phyloP scores from a whole-genome alignment of 192 early-diverging fungal genomes.

The Backusella luteola region DNA sequence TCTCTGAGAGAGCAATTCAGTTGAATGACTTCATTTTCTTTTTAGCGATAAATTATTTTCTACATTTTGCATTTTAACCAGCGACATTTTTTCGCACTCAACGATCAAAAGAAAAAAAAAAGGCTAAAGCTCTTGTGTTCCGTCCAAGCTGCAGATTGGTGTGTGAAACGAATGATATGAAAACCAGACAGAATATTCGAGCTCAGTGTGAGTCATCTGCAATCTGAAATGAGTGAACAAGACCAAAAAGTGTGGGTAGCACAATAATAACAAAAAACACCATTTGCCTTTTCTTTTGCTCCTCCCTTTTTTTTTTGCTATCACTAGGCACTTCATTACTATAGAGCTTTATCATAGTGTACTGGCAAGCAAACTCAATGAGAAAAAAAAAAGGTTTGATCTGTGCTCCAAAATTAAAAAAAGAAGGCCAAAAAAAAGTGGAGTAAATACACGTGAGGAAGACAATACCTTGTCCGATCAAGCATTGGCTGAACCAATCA shows the following conservation, averaged over 20 bases:
- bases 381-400: neutral
- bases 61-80: no score
- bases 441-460: neutral
- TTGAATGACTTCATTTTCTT: no score
- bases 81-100: no score
- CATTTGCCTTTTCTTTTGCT: neutral
- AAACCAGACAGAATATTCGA: constrained; percentile 5
- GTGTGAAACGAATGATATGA: constrained; percentile 1
- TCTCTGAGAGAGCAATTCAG: no score
- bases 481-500: neutral
- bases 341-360: neutral
- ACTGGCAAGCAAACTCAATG: neutral
- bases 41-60: no score
- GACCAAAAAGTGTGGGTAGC: neutral
- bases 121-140: neutral
- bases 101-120: neutral
- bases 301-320: neutral
- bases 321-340: no score
- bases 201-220: constrained; percentile 1
- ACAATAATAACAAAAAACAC: neutral
- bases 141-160: neutral
- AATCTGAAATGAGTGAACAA: neutral
- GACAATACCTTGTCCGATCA: neutral
- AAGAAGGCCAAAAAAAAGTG: neutral
- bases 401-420: neutral